phyloP scores from a whole-genome alignment of 441 rosid genomes.

The Populus hybrid region DNA sequence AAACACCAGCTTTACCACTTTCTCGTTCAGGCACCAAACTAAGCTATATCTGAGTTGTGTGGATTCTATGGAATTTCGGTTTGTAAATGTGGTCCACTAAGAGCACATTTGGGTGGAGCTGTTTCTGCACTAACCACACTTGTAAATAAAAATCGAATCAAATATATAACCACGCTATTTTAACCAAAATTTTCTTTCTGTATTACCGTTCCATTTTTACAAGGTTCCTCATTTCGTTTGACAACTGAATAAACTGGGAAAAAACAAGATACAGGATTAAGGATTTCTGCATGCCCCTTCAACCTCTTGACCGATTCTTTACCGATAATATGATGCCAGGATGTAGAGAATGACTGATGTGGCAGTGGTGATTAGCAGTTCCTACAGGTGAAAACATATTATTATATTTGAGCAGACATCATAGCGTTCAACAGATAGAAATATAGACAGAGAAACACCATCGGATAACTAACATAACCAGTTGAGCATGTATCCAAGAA shows the following conservation, averaged over 20 bases:
- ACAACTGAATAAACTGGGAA: conserved; percentile 11
- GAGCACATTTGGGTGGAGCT: too few species aligned
- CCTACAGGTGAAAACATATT: conserved; percentile 47
- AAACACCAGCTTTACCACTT: rapidly evolving
- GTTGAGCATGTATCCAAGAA: too few species aligned
- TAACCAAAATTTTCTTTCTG: conserved; percentile 9
- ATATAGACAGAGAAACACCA: neutral
- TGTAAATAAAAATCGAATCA: too few species aligned
- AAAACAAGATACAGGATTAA: neutral
- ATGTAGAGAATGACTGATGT: conserved; percentile 65
- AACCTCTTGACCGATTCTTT: conserved; percentile 25
- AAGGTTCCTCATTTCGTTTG: conserved; percentile 19
- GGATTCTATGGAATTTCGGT: too few species aligned
- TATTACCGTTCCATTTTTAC: neutral
- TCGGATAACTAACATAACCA: neutral
- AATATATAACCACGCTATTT: neutral
- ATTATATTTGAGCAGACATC: conserved; percentile 8
- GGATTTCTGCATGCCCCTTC: neutral
- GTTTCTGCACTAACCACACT: too few species aligned
- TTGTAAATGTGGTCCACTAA: too few species aligned
- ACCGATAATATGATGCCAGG: conserved; percentile 67
- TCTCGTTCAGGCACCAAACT: too few species aligned
- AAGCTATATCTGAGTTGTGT: too few species aligned
- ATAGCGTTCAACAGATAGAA: neutral
- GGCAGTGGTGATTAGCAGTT: conserved; percentile 60